Percentiles rank a stretch among this genome's conserved stretches.
Evolutionary conservation across 805 yeast species (phyloP).

Genomic region (Myxozyma neotropica): DNA sequence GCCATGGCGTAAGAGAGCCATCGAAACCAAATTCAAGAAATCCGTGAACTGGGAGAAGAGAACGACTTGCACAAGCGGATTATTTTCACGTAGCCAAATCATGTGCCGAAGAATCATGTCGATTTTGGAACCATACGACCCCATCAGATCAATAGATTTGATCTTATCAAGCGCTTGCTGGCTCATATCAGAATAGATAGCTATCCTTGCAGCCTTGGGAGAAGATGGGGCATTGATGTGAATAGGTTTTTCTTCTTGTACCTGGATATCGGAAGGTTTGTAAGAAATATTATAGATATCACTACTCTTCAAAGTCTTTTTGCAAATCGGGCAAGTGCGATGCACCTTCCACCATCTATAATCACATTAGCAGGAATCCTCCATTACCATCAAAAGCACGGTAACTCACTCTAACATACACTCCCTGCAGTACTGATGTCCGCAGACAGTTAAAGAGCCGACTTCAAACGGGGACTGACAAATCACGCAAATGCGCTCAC

Average conservation of each 20-base stretch:
- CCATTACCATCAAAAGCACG: neutral
- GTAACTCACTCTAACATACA: slow-evolving; percentile 60
- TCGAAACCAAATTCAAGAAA: slow-evolving; percentile 64
- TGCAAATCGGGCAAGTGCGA: slow-evolving; percentile 80
- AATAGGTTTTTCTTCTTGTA: slow-evolving; percentile 37
- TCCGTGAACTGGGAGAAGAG: slow-evolving; percentile 89
- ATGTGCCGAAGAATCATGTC: slow-evolving; percentile 79
- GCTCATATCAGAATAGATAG: slow-evolving; percentile 39
- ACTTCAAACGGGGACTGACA: slow-evolving; percentile 69
- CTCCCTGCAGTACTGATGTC: slow-evolving; percentile 84
- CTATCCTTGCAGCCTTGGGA: slow-evolving; percentile 11
- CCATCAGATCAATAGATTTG: slow-evolving; percentile 45
- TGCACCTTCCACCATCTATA: slow-evolving; percentile 61
- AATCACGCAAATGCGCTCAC: slow-evolving; percentile 66
- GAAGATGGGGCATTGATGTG: slow-evolving; percentile 26
- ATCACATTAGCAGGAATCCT: neutral
- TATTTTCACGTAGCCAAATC: slow-evolving; percentile 59
- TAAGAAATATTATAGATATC: slow-evolving; percentile 74
- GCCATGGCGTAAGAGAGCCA: slow-evolving; percentile 63
- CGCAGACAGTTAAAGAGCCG: slow-evolving; percentile 87
- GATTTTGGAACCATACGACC: slow-evolving; percentile 79
- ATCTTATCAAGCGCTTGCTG: slow-evolving; percentile 44
- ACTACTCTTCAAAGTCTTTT: slow-evolving; percentile 49
- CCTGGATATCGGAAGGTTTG: slow-evolving; percentile 48
- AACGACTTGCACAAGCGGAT: slow-evolving; percentile 73